Base-by-base conservation (phyloP, 1,139 yeast genomes). In the Lodderomyces metapsilosis region DNA sequence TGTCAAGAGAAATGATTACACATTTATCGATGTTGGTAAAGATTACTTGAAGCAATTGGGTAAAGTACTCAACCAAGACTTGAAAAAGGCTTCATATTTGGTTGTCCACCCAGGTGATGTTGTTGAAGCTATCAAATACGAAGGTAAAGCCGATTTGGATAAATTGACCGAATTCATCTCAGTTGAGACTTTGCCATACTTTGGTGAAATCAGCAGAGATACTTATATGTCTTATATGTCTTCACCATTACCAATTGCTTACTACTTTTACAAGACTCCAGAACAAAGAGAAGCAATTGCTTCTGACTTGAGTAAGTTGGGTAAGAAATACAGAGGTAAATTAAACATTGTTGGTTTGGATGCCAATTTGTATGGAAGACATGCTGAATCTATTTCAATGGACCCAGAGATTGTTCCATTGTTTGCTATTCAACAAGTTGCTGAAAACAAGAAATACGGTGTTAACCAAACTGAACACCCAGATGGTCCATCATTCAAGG, bases 321-420 rank as follows among this genome's bases (percentile, higher is more conserved):
- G 91, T 53, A 82, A 83, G 67, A 69, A 78, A 60, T 71, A 76
- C 70, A 81, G 91, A 74, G 96, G 96, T 53, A 76, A 79, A 62
- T 64, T 91, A 53, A 87, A 86, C 72, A 83, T 94, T 63, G 98
- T 87, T 52, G 91, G 89, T 61, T 76, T 92, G 57, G 94, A 92
- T 59, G 95, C 96, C 45, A 61, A 71, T 45, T 71, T 73, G 58
- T 94, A 70, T 60, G 98, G 97, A 52, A 81, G 80, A 68, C 98
- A 92, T 60, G 97, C 98, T 46, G 86, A 79, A 57, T 80, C 84
- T 63, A 78, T 92, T 64, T 89, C 86, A 75, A 81, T 92, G 80
- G 76, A 84, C 66, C 72, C 75, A 17, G 85, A 85, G 62, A 74
- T 83, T 56, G 84, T 88, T 78, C 98, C 98, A 58, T 80, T 94